phyloP scores from a whole-genome alignment of 208 protist genomes.

The Acanthamoeba lenticulata region DNA sequence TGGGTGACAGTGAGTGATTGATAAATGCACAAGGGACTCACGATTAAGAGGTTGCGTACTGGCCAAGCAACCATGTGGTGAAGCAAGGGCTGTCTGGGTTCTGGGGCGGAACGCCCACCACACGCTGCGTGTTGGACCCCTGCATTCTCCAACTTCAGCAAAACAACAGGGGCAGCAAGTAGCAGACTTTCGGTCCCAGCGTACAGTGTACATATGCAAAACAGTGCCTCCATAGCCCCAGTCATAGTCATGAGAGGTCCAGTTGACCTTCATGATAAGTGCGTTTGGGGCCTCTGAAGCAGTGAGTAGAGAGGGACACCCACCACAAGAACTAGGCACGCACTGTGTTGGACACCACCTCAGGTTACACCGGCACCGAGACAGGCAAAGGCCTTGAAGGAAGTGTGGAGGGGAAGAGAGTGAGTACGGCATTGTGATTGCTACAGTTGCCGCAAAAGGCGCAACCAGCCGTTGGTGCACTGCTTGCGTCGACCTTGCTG shows the following conservation, averaged over 20 bases:
- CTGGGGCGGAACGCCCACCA: slow-evolving; percentile 21
- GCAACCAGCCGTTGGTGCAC: background rate
- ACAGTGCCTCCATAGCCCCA: slow-evolving; percentile 7
- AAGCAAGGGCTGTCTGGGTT: slow-evolving; percentile 20
- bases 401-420: background rate
- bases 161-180: no score
- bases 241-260: slow-evolving; percentile 6
- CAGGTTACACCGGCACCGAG: background rate
- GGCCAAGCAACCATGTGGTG: background rate
- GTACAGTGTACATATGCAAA: slow-evolving; percentile 18
- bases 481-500: no score
- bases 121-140: slow-evolving; percentile 16
- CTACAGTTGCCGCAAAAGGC: slow-evolving; percentile 29
- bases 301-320: background rate
- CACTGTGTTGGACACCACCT: no score
- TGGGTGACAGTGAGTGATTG: no score
- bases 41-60: background rate
- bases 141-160: background rate
- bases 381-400: background rate
- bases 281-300: background rate
- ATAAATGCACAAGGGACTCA: background rate
- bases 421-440: slow-evolving; percentile 27
- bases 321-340: background rate
- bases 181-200: no score
- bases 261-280: slow-evolving; percentile 43